Base-by-base conservation (phyloP, 148 eudicot species). In the Selenicereus undatus region DNA sequence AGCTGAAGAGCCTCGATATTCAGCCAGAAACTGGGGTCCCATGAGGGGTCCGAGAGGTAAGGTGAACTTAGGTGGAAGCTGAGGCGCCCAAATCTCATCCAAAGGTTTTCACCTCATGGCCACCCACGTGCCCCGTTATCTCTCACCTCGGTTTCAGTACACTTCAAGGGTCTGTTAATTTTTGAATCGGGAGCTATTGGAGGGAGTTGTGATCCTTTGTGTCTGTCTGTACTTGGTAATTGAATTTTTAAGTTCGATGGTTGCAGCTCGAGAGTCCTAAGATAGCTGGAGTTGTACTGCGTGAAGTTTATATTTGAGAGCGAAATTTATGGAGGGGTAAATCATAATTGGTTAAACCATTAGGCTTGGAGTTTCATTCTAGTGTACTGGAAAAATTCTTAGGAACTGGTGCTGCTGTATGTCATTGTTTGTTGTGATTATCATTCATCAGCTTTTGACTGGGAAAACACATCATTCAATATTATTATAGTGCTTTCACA, bases 1-100 rank as follows among this genome's bases (percentile, higher is more conserved):
- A 81, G 73, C 29, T 35, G 88, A 83, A 77, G 88, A 83, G 74
- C 81, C 84, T 50, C 83, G 85, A 13, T 87, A 83, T 79, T 72
- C 88, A 76, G 64, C 86, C 71, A 81, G 79, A 64, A 32, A 50
- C 50, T 86, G 84, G 32, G 85, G 81, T 21, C 69, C 77, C 81
- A 6, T 43, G 51, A 83, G 84, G 45, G 86, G 75, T 79, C 81
- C 82, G 11, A 75, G 81, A 76, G 17, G 72, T 26, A 78, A 72
- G 76, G 60, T 51, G 0, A 79, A 76, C 75, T 42, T 75, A 22
- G 62, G 76, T 12, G 72, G 82, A 69, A 80, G 70, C 74, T 82
- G 78, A 87, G 30, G 82, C 80, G n/a, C 48, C 14, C n/a, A 5
- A 10, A 69, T 30, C 70, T 24, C 76, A 5, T 30, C 64, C 35